Evolutionary conservation across 495 filamentous ascomycete genomes (phyloP).

Genomic region (Xylaria palmicola): DNA sequence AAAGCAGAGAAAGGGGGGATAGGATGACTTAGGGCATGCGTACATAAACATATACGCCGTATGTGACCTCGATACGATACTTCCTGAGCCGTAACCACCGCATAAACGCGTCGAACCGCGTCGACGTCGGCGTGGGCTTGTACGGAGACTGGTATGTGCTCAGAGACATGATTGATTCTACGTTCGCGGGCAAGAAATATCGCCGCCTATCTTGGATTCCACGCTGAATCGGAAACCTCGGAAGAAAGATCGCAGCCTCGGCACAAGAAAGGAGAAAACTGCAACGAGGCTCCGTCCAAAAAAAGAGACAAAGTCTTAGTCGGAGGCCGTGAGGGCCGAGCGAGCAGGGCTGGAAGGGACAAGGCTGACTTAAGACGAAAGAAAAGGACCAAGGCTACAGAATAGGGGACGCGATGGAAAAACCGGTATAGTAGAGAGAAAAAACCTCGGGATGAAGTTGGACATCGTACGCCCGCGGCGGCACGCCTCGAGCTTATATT

Average conservation of each 20-base stretch:
- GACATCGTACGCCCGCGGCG: neutral
- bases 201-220: neutral
- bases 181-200: too few species aligned
- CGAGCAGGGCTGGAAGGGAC: too few species aligned
- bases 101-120: conserved; percentile 18
- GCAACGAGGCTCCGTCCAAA: too few species aligned
- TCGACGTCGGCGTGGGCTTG: conserved; percentile 16
- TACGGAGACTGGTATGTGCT: conserved; percentile 8
- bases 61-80: conserved; percentile 49
- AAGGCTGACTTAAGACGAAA: too few species aligned
- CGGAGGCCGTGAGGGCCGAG: too few species aligned
- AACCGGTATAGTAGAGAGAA: neutral
- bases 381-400: too few species aligned
- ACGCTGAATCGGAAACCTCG: neutral
- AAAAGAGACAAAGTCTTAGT: too few species aligned
- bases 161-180: conserved; percentile 1
- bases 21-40: too few species aligned
- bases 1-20: too few species aligned
- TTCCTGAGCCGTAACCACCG: conserved; percentile 47
- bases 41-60: conserved; percentile 48
- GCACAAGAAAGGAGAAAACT: too few species aligned
- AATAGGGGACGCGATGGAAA: too few species aligned
- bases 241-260: too few species aligned
- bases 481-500: conserved; percentile 2
- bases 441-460: neutral